Evolutionary conservation across 2,329 filamentous ascomycete genomes (phyloP).

Genomic region (Fusarium xyrophilum): DNA sequence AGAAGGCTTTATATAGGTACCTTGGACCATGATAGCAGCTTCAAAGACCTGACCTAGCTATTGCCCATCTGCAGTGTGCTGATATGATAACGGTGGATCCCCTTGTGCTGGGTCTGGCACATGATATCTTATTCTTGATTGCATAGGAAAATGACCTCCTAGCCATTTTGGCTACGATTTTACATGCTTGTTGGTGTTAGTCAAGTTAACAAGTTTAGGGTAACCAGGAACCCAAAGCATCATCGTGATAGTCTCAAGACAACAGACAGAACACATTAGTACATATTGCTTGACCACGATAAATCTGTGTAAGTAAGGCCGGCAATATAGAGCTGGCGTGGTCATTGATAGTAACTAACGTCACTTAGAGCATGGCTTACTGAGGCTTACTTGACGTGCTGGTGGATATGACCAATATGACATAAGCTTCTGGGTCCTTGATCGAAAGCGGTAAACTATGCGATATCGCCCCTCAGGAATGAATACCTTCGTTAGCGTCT

Average conservation of each 20-base stretch:
- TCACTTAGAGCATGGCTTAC: constrained; percentile 17
- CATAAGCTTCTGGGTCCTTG: not conserved
- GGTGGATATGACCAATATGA: constrained; percentile 9
- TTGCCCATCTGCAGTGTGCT: not conserved
- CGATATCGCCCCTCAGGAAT: not conserved
- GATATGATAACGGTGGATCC: not conserved
- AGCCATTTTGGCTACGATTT: not conserved
- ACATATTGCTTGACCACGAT: not conserved
- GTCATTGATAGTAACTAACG: not conserved
- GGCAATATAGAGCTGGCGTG: not conserved
- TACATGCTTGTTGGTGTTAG: not conserved
- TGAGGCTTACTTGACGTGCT: constrained; percentile 17
- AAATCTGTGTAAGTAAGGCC: not conserved
- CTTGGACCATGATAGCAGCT: not conserved
- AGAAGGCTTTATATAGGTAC: not conserved
- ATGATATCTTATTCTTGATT: not conserved
- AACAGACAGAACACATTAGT: not conserved
- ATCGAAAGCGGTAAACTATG: not conserved
- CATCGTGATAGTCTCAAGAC: not conserved
- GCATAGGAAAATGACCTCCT: not conserved
- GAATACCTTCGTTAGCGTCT: no score
- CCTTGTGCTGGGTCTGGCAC: not conserved
- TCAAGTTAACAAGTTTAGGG: not conserved
- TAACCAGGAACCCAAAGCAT: not conserved
- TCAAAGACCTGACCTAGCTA: not conserved